Evolutionary conservation across 164 flowering plant species (phyloP).

Genomic region (Stephania cephalantha): DNA sequence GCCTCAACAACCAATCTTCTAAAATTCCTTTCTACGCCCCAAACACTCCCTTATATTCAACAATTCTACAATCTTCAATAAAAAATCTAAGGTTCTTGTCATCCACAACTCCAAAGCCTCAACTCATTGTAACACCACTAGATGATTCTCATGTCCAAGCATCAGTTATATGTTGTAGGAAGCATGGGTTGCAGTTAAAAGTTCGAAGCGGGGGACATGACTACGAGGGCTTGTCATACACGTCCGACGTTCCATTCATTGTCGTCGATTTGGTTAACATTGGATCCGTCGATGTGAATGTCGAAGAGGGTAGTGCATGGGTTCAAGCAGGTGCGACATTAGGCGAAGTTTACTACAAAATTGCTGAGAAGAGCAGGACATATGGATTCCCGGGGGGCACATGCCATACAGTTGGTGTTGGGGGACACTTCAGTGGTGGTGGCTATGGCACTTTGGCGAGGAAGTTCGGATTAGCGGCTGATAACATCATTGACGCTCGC

Average conservation of each 20-base stretch:
- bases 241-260: constrained; percentile 25
- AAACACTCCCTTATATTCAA: neutral
- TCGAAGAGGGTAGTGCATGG: constrained; percentile 28
- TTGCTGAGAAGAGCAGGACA: constrained; percentile 27
- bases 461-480: constrained; percentile 38
- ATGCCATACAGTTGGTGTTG: constrained; percentile 42
- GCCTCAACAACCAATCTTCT: neutral
- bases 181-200: constrained; percentile 21
- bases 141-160: constrained; percentile 21
- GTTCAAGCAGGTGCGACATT: constrained; percentile 38
- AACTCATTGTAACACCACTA: neutral
- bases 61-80: neutral
- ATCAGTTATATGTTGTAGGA: constrained; percentile 26
- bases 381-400: constrained; percentile 41
- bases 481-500: constrained; percentile 37
- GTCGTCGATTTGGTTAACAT: constrained; percentile 32
- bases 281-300: constrained; percentile 16
- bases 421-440: constrained; percentile 20
- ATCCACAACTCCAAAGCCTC: neutral
- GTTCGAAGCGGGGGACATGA: constrained; percentile 50
- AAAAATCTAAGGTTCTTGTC: constrained; percentile 3
- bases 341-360: constrained; percentile 33
- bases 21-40: neutral
- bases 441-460: constrained; percentile 35
- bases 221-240: constrained; percentile 36